phyloP scores from a whole-genome alignment of 2,329 filamentous ascomycete genomes.

The Calonectria leucothoes region DNA sequence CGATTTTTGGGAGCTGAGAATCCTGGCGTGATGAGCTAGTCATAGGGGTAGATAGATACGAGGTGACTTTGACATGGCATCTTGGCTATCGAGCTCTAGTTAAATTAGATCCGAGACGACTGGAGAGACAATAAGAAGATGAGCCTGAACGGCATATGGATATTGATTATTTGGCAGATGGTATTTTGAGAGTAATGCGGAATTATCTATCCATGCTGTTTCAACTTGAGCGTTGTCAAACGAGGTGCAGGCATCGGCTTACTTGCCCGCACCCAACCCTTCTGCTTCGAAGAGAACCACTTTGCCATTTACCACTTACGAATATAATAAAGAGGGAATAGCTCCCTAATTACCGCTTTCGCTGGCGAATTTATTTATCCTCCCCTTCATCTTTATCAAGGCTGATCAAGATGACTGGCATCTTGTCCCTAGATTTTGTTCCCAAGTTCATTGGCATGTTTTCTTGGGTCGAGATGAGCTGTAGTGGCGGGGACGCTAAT shows the following conservation, averaged over 20 bases:
- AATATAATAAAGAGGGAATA: too few species aligned
- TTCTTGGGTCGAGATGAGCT: not conserved
- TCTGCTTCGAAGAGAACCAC: not conserved
- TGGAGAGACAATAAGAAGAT: too few species aligned
- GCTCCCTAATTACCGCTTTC: not conserved
- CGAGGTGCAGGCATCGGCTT: not conserved
- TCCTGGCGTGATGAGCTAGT: not conserved
- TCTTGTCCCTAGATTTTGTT: not conserved
- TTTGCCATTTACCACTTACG: too few species aligned
- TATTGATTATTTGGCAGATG: not conserved
- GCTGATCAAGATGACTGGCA: not conserved
- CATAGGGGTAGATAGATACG: not conserved
- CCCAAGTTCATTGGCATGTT: not conserved
- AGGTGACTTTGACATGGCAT: not conserved
- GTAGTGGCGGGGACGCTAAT: constrained; percentile 36
- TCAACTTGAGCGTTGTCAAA: not conserved
- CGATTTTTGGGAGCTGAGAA: not conserved
- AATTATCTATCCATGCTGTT: not conserved
- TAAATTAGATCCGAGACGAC: too few species aligned
- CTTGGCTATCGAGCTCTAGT: not conserved
- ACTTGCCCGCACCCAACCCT: not conserved
- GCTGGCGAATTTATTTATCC: not conserved
- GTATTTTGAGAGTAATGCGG: not conserved
- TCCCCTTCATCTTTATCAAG: not conserved
- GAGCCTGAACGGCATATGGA: not conserved